phyloP scores from a whole-genome alignment of 371 early-diverging fungal genomes.

The Mycotypha africana region DNA sequence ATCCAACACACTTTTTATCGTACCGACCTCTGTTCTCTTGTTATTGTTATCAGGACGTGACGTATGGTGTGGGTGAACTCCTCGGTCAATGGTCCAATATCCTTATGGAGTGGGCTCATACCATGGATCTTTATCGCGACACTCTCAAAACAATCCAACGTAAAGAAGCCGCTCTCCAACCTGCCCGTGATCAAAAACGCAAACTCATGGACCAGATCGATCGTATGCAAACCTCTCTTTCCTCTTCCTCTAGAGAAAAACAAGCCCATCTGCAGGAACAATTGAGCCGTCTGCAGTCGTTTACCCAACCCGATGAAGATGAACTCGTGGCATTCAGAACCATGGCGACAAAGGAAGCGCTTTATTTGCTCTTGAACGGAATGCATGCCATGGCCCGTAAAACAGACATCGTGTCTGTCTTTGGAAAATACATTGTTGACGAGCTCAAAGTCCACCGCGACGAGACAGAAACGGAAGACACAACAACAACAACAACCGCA shows the following conservation, averaged over 20 bases:
- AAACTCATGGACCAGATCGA: slow-evolving; percentile 26
- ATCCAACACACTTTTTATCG: too few relatives aligned
- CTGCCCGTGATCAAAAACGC: slow-evolving; percentile 24
- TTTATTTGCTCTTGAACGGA: slow-evolving; percentile 35
- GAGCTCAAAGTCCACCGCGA: slow-evolving; percentile 31
- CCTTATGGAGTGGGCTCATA: slow-evolving; percentile 26
- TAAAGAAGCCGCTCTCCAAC: slow-evolving; percentile 20
- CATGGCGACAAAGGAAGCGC: slow-evolving; percentile 31
- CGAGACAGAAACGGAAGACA: slow-evolving; percentile 19
- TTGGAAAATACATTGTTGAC: slow-evolving; percentile 41
- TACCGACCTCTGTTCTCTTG: too few relatives aligned
- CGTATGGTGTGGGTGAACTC: slow-evolving; percentile 24
- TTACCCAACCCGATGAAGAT: slow-evolving; percentile 20
- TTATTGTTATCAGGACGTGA: too few relatives aligned
- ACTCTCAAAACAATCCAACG: slow-evolving; percentile 31
- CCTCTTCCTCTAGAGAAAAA: slow-evolving; percentile 22
- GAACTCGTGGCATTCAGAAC: slow-evolving; percentile 38
- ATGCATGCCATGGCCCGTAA: slow-evolving; percentile 41
- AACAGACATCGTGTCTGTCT: slow-evolving; percentile 33
- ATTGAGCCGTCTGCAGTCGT: slow-evolving; percentile 18
- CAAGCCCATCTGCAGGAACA: slow-evolving; percentile 27
- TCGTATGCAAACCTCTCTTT: slow-evolving; percentile 19
- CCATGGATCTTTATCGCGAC: slow-evolving; percentile 31
- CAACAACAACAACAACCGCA: slow-evolving; percentile 22
- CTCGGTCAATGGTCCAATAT: slow-evolving; percentile 25